A percentile compares a stretch with the other conserved stretches of the same genome.
These are phyloP conservation scores for Copromyces sp. DNA, from an alignment of 495 filamentous ascomycete genomes.

Conservation along the genomic window DNA sequence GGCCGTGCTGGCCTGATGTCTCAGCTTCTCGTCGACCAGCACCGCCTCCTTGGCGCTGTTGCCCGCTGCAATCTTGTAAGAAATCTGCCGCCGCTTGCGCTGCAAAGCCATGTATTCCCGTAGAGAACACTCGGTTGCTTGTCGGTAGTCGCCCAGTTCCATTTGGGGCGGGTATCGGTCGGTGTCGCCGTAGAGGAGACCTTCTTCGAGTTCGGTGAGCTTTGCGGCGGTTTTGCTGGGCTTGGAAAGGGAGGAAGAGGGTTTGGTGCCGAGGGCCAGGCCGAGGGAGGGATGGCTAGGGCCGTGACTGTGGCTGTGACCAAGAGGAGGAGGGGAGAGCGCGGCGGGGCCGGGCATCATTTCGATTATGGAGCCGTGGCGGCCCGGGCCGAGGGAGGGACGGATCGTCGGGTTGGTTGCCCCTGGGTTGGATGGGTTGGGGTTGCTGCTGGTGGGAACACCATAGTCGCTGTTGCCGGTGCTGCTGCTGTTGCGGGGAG, in stretches of 20 bases:
- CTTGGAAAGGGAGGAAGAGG: neutral
- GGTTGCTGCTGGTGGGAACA: neutral
- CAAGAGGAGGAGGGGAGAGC: neutral
- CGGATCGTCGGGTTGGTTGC: conserved; percentile 11
- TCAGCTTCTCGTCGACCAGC: conserved; percentile 21
- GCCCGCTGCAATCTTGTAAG: conserved; percentile 1
- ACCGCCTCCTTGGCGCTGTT: conserved; percentile 5
- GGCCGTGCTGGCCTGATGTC: conserved; percentile 24
- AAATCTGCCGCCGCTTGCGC: conserved; percentile 9
- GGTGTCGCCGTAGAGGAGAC: neutral
- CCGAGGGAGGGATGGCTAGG: neutral
- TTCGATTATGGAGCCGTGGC: conserved; percentile 1
- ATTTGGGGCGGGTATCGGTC: neutral
- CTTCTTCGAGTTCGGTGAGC: neutral
- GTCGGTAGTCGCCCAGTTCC: conserved; percentile 9
- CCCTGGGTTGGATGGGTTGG: neutral
- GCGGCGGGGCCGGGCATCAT: conserved; percentile 7
- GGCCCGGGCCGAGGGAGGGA: conserved; percentile 7
- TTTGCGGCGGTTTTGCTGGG: neutral
- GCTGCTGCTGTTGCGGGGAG: neutral
- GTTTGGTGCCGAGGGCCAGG: neutral
- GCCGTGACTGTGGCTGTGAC: neutral
- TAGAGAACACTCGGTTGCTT: conserved; percentile 22
- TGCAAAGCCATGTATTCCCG: conserved; percentile 27
- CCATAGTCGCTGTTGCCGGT: neutral